Conservation (phyloP, 352 stramenopile genomes). For the Lagenidium giganteum region DNA sequence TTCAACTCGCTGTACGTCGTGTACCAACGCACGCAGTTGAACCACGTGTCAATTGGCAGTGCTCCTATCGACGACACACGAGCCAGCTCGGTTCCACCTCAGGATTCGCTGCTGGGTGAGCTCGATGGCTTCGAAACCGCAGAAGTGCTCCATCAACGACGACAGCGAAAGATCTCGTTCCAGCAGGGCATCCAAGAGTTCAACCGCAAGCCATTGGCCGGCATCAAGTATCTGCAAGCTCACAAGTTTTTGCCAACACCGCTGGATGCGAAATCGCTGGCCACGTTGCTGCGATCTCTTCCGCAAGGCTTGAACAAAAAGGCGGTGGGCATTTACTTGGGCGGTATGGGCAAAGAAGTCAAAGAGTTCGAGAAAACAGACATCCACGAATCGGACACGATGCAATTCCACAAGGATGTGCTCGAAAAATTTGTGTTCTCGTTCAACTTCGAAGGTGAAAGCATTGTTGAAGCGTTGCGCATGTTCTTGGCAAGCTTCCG, state of each 20-base stretch:
- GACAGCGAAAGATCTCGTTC: conserved; percentile 78
- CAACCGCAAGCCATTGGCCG: conserved; percentile 91
- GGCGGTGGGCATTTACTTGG: conserved; percentile 80
- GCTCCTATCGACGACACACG: too few species aligned
- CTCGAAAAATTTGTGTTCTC: conserved; percentile 65
- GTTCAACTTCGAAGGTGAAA: conserved; percentile 79
- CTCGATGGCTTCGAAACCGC: conserved; percentile 30
- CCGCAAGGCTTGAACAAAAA: conserved; percentile 81
- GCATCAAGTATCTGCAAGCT: conserved; percentile 83
- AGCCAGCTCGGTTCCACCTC: too few species aligned
- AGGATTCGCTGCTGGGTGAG: conserved; percentile 4
- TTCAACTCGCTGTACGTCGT: conserved; percentile 79
- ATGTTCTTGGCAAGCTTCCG: conserved; percentile 86
- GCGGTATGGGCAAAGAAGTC: conserved; percentile 75
- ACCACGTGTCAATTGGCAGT: background rate
- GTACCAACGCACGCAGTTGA: conserved; percentile 40
- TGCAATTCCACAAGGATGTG: conserved; percentile 81
- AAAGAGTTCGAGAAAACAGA: conserved; percentile 67
- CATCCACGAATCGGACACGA: conserved; percentile 77
- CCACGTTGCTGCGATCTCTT: conserved; percentile 78
- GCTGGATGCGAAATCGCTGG: conserved; percentile 75
- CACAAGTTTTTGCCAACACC: conserved; percentile 72
- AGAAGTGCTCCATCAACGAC: conserved; percentile 48
- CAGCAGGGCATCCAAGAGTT: conserved; percentile 90
- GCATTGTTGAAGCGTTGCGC: conserved; percentile 63